Percentiles rank a stretch among this genome's conserved stretches.
Evolutionary conservation across 2,329 filamentous ascomycete species (phyloP).

Genomic region (Ceratocystis albifundus): DNA sequence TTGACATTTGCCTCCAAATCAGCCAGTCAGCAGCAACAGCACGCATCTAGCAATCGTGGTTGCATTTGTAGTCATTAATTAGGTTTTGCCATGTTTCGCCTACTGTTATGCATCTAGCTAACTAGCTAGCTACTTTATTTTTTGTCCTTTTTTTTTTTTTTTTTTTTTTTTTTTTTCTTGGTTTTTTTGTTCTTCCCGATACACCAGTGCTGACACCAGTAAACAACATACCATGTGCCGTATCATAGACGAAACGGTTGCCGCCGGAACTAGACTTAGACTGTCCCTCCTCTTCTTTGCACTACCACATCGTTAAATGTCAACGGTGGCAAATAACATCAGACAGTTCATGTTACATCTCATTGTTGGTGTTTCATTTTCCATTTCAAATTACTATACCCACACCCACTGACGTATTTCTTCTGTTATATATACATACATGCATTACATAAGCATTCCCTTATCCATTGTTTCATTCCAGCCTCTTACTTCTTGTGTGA

Average conservation of each 20-base stretch:
- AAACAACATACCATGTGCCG: too few relatives aligned
- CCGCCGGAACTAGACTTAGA: not conserved
- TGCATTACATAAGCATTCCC: not conserved
- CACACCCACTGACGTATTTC: not conserved
- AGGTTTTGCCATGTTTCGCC: not conserved
- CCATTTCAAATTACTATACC: too few relatives aligned
- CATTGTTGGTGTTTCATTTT: too few relatives aligned
- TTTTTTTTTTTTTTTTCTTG: not conserved
- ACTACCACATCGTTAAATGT: too few relatives aligned
- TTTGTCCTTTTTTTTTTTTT: not conserved
- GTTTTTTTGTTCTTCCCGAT: too few relatives aligned
- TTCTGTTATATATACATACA: not conserved
- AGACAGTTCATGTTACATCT: too few relatives aligned
- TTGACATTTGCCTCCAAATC: too few relatives aligned
- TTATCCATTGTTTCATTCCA: not conserved
- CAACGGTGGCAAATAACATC: too few relatives aligned
- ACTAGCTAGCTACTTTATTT: not conserved
- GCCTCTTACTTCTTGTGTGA: slow-evolving; percentile 15
- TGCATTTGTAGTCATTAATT: not conserved
- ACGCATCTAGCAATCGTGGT: too few relatives aligned
- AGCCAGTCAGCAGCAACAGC: too few relatives aligned
- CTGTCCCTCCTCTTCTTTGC: not conserved
- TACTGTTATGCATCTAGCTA: not conserved
- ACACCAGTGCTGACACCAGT: too few relatives aligned
- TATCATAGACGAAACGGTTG: too few relatives aligned